A percentile compares a stretch with the other conserved stretches of the same genome.
phyloP scores from a whole-genome alignment of 202 grass and related monocot species.

The Zoysia matrella region DNA sequence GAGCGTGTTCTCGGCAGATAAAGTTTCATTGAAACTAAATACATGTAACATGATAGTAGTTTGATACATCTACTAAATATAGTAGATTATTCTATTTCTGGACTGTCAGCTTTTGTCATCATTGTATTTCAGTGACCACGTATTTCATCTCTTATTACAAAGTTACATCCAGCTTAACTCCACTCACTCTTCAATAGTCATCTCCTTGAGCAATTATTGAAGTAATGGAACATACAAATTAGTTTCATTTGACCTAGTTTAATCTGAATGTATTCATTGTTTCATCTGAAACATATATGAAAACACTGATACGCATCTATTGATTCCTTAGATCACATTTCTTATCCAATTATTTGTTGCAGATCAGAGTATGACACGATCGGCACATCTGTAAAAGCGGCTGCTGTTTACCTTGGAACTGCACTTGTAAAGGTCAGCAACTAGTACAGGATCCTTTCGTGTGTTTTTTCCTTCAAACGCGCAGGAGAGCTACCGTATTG shows the following conservation, averaged over 20 bases:
- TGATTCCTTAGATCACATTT: slow-evolving; percentile 2
- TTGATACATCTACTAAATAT: not conserved
- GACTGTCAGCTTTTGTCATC: not conserved
- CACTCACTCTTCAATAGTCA: not conserved
- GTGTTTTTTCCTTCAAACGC: too few species aligned
- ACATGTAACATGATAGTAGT: not conserved
- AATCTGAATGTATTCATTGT: not conserved
- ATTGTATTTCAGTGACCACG: not conserved
- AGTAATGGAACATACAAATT: slow-evolving; percentile 1
- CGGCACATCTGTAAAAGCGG: slow-evolving; percentile 83
- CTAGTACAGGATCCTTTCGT: not conserved
- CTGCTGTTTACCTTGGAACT: slow-evolving; percentile 88
- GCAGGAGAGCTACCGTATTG: too few species aligned
- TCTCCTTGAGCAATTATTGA: not conserved
- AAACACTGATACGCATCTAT: slow-evolving; percentile 22
- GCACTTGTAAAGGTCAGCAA: slow-evolving; percentile 83
- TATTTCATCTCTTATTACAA: not conserved
- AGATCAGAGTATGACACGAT: slow-evolving; percentile 98
- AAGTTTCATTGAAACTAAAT: not conserved
- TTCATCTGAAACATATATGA: slow-evolving; percentile 22
- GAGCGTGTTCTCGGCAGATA: not conserved
- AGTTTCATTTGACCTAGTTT: slow-evolving; percentile 9
- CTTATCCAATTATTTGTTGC: slow-evolving; percentile 34
- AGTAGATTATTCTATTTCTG: not conserved
- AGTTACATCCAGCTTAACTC: not conserved